A percentile compares a stretch with the other conserved stretches of the same genome.
These are phyloP conservation scores for Ilex paraguariensis DNA, from an alignment of 305 asterid genomes.

Conservation along the genomic window DNA sequence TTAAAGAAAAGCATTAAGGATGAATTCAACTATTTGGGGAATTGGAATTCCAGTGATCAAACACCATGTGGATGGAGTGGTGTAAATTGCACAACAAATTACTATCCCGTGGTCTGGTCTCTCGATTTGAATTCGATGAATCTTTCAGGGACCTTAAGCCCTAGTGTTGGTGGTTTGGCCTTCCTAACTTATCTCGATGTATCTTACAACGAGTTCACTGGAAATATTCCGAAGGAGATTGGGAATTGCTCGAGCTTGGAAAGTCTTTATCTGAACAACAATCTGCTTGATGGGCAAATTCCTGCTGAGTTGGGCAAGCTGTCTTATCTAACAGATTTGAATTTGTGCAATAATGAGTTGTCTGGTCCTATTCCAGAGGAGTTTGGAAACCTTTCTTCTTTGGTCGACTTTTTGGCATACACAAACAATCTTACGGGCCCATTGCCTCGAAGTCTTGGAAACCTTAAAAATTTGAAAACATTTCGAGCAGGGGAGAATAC, in stretches of 20 bases:
- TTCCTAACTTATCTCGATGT: slow-evolving; percentile 53
- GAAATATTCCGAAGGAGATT: slow-evolving; percentile 70
- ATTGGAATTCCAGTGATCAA: slow-evolving; percentile 65
- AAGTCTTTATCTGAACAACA: slow-evolving; percentile 52
- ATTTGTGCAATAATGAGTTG: slow-evolving; percentile 64
- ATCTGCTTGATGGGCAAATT: slow-evolving; percentile 53
- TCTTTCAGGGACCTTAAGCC: slow-evolving; percentile 62
- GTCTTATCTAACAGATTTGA: slow-evolving; percentile 34
- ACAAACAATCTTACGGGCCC: slow-evolving; percentile 74
- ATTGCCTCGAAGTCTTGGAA: slow-evolving; percentile 67
- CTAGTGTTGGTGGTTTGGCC: slow-evolving; percentile 44
- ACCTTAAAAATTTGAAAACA: slow-evolving; percentile 39
- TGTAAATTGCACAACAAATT: slow-evolving; percentile 53
- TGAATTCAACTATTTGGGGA: slow-evolving; percentile 29
- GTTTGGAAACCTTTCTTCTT: slow-evolving; percentile 65
- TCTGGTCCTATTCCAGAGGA: slow-evolving; percentile 70
- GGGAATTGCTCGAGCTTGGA: slow-evolving; percentile 46
- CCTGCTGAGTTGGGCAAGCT: slow-evolving; percentile 65
- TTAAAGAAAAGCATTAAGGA: slow-evolving; percentile 60
- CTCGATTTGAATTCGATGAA: slow-evolving; percentile 49
- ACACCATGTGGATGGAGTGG: slow-evolving; percentile 83
- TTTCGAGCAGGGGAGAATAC: slow-evolving; percentile 82
- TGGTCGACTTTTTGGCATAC: slow-evolving; percentile 64
- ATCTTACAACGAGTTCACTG: slow-evolving; percentile 53
- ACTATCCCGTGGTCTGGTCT: slow-evolving; percentile 47